Evolutionary conservation across 805 yeast genomes (phyloP), one percentile per base, ranked within the genome.

Genomic region (Yarrowia hollandica): DNA sequence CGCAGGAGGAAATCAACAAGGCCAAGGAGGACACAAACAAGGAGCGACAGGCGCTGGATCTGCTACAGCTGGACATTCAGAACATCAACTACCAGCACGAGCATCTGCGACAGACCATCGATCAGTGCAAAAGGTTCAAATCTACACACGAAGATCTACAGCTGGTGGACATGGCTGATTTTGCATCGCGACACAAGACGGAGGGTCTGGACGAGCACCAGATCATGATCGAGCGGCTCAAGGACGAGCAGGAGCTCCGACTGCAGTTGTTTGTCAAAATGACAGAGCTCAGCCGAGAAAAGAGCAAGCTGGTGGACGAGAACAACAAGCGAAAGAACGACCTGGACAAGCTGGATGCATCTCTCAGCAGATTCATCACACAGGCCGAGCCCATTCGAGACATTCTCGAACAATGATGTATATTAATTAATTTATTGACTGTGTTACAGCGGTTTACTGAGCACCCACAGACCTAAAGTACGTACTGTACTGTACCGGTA

Each of bases 41-140:
- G 21, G 59, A 58, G 15, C 63, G 59, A 18, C 62, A 46, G 28
- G 62, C 60, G 8, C 63, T 65, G 21, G 69, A 66, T 39, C 21
- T 52, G 19, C 48, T 52, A 5, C 61, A 63, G 16, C 60, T 66
- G 19, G 66, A 64, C 28, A 62, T 66, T 8, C 68, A 66, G 59
- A 66, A 66, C 59, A 61, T 66, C 23, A 25, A 59, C 11, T 66
- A 66, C 50, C 67, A 66, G 61, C 68, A 66, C 25, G 52, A 61
- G 60, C 64, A 67, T 56, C 60, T 67, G 19, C 56, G 46, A 28
- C 48, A 50, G 21, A 66, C 64, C 41, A 64, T 67, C 19, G 65
- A 65, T 19, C 35, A 56, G 22, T 62, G 66, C 30, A 60, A 63
- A 21, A 42, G 52, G 35, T 46, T 42, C 34, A 55, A 54, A 25